Base-by-base conservation (phyloP, 805 yeast genomes). In the Wickerhamomyces bisporus region DNA sequence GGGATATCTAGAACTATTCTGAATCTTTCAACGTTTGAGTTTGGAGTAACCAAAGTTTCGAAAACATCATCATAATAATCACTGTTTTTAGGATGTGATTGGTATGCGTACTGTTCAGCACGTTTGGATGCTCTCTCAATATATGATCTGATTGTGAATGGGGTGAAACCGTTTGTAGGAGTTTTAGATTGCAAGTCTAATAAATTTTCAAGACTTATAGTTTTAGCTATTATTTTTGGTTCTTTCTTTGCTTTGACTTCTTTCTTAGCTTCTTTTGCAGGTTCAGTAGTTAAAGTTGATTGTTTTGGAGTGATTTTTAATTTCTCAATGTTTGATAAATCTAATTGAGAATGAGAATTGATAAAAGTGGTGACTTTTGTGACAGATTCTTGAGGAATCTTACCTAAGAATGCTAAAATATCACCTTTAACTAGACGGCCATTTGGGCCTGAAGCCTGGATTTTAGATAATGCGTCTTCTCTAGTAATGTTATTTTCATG, bases 371-470 rank as follows among this genome's bases (percentile, higher is more conserved):
- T 68, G 41, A 89, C 69, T 16, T 64, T 58, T 15, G 61, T 51
- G 18, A 79, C 77, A 6, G 81, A 63, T 8, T 74, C 78, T 27
- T 65, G 51, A 10, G 86, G 62, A 38, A 89, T 83, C 43, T 73
- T 62, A 21, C 98, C 97, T 36, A 89, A 54, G 56, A 76, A 79
- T 0, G 94, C 93, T 47, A 89, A 70, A 1, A 89, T 91, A 60
- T 91, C 98, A 45, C 98, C 98, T 64, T 84, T 86, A 46, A 91
- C 70, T 29, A 91, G 58, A 53, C 95, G 74, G 9, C 98, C 98
- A 40, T 79, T 73, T 21, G 94, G 94, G 16, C 98, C 98, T 1
- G 95, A 71, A 7, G 96, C 94, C 29, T 75, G 66, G 51, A 91
- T 86, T 45, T 81, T 77, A 8, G 66, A 52, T 16, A 84, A 44